phyloP scores from a whole-genome alignment of 805 yeast genomes.

The Komagataella pseudopastoris region DNA sequence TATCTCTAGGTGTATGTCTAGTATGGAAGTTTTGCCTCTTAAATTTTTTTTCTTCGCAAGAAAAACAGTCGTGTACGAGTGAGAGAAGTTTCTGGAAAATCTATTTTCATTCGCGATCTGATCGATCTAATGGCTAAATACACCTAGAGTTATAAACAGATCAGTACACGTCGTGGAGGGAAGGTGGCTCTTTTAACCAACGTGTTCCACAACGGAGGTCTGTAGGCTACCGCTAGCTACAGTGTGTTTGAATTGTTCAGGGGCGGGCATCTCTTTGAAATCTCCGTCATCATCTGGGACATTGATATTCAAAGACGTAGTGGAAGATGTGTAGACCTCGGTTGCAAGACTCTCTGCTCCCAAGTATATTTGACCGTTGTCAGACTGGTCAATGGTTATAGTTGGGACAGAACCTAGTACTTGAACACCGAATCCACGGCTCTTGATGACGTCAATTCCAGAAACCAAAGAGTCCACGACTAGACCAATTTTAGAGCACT shows the following conservation, averaged over 20 bases:
- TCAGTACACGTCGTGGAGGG: neutral
- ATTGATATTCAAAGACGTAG: conserved; percentile 78
- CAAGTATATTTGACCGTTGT: conserved; percentile 72
- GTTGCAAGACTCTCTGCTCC: conserved; percentile 57
- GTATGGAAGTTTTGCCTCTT: neutral
- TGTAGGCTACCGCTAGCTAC: conserved; percentile 46
- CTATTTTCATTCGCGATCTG: neutral
- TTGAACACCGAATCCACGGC: conserved; percentile 72
- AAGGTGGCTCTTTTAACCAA: conserved; percentile 30
- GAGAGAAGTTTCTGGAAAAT: neutral
- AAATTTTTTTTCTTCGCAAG: neutral
- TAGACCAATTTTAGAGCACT: conserved; percentile 58
- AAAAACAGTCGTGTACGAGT: neutral
- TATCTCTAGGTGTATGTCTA: neutral
- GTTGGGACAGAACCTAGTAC: conserved; percentile 73
- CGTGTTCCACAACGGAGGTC: conserved; percentile 70
- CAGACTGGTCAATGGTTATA: conserved; percentile 78
- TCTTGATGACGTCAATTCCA: conserved; percentile 79
- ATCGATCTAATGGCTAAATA: neutral
- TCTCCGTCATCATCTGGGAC: conserved; percentile 68
- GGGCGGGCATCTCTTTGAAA: conserved; percentile 68
- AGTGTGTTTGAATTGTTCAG: conserved; percentile 83
- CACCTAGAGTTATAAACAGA: neutral
- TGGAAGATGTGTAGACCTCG: conserved; percentile 72
- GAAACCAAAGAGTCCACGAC: conserved; percentile 78